These are phyloP conservation scores for Golubevia pallescens DNA, from an alignment of 1,284 basidiomycete species.

Conservation along the genomic window DNA sequence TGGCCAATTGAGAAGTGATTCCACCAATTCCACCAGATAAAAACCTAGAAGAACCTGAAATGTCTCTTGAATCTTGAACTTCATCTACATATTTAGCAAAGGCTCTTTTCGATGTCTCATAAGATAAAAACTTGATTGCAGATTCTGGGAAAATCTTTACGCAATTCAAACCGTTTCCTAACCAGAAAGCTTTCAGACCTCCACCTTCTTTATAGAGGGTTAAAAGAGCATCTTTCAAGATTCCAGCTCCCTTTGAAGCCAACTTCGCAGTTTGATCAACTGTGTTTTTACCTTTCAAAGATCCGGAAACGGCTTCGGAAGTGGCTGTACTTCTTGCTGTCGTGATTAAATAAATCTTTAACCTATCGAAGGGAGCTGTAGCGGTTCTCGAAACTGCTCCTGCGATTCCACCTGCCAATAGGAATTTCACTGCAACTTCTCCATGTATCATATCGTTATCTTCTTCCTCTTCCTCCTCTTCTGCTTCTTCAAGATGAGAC, in stretches of 20 bases:
- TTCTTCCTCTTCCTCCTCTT: slow-evolving; percentile 46
- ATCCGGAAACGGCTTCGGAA: slow-evolving; percentile 16
- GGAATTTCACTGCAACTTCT: slow-evolving; percentile 57
- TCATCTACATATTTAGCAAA: slow-evolving; percentile 91
- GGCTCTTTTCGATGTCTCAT: slow-evolving; percentile 93
- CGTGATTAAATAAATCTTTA: slow-evolving; percentile 97
- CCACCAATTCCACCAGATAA: slow-evolving; percentile 94
- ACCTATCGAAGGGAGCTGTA: slow-evolving; percentile 95
- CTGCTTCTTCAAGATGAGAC: slow-evolving; percentile 10
- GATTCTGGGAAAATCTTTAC: slow-evolving; percentile 95
- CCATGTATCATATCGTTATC: slow-evolving; percentile 48
- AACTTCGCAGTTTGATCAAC: slow-evolving; percentile 1
- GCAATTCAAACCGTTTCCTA: slow-evolving; percentile 72
- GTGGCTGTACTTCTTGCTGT: slow-evolving; percentile 60
- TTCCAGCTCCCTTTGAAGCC: not conserved
- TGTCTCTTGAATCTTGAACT: slow-evolving; percentile 85
- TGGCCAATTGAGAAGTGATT: slow-evolving; percentile 83
- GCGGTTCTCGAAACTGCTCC: slow-evolving; percentile 85
- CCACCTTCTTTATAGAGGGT: slow-evolving; percentile 66
- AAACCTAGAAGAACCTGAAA: slow-evolving; percentile 90
- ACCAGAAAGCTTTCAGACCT: slow-evolving; percentile 91
- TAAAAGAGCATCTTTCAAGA: slow-evolving; percentile 3
- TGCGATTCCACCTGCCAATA: slow-evolving; percentile 50
- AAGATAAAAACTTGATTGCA: slow-evolving; percentile 96
- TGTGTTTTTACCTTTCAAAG: slow-evolving; percentile 11